These are phyloP conservation scores for Ophiosphaerella herpotricha DNA, from an alignment of 2,329 filamentous ascomycete genomes.

Conservation along the genomic window DNA sequence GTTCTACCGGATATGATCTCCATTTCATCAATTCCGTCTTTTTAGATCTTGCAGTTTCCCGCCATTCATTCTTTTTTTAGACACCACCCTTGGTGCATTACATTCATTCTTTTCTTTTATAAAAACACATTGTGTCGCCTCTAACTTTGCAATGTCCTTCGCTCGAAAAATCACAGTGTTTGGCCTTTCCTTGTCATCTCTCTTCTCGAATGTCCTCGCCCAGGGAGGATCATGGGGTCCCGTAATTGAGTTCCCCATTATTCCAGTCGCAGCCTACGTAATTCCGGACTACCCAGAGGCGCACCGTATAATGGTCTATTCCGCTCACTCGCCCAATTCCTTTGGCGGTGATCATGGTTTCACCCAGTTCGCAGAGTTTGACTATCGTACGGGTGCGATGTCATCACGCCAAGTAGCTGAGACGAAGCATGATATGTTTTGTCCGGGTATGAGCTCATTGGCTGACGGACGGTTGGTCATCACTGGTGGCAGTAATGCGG, in stretches of 20 bases:
- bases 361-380: conserved; percentile 27
- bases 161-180: neutral
- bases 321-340: conserved; percentile 14
- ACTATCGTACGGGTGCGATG: conserved; percentile 14
- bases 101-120: too few relatives aligned
- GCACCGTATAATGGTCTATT: conserved; percentile 22
- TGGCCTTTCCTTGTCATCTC: neutral
- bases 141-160: neutral
- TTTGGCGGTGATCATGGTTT: conserved; percentile 18
- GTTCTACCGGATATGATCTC: neutral
- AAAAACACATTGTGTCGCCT: neutral
- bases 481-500: conserved; percentile 23
- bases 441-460: conserved; percentile 23
- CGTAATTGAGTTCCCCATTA: conserved; percentile 23
- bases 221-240: conserved; percentile 18
- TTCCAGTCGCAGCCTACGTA: conserved; percentile 26
- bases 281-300: conserved; percentile 24
- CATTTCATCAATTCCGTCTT: neutral
- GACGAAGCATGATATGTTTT: conserved; percentile 29
- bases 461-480: conserved; percentile 21
- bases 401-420: conserved; percentile 20
- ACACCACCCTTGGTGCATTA: neutral
- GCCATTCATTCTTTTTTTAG: neutral
- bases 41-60: neutral
- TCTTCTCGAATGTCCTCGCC: conserved; percentile 4